Conservation (phyloP, 345 rosid species). For the Limnanthes douglasii region DNA sequence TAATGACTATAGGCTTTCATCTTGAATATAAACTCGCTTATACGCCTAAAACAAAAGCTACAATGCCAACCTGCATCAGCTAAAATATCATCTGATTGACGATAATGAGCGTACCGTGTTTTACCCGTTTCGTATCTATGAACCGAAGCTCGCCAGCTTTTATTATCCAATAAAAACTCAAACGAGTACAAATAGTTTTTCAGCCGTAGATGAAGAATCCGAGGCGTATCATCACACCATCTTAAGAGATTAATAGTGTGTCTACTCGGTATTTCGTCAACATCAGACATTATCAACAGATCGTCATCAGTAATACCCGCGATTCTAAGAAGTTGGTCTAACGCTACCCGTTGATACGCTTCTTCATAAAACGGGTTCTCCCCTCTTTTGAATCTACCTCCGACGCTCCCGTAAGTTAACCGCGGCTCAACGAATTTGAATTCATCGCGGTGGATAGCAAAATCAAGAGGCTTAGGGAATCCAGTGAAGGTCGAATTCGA, state of each 20-base stretch:
- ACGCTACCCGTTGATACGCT: slow-evolving; percentile 64
- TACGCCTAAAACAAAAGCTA: slow-evolving; percentile 48
- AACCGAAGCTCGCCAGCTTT: slow-evolving; percentile 87
- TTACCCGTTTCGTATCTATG: slow-evolving; percentile 51
- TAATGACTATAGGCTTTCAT: slow-evolving; percentile 71
- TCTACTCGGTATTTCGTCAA: slow-evolving; percentile 74
- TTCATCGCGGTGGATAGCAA: slow-evolving; percentile 35
- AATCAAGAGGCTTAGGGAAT: slow-evolving; percentile 38
- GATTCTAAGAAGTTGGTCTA: slow-evolving; percentile 55
- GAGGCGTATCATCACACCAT: slow-evolving; percentile 75
- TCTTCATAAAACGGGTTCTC: slow-evolving; percentile 78
- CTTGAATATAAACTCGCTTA: slow-evolving; percentile 56
- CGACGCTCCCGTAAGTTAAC: slow-evolving; percentile 56
- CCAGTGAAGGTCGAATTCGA: slow-evolving; percentile 80
- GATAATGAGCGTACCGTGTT: slow-evolving; percentile 54
- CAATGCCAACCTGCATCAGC: slow-evolving; percentile 83
- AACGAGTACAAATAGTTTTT: slow-evolving; percentile 75
- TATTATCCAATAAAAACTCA: slow-evolving; percentile 57
- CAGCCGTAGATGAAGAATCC: slow-evolving; percentile 52
- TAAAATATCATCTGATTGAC: slow-evolving; percentile 47
- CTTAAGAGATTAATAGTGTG: slow-evolving; percentile 74
- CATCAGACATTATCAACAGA: slow-evolving; percentile 77
- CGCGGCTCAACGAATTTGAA: slow-evolving; percentile 65
- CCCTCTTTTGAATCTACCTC: slow-evolving; percentile 66
- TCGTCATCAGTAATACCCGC: slow-evolving; percentile 78